phyloP scores from a whole-genome alignment of 1,139 yeast species.

The Eremothecium cymbalariae region DNA sequence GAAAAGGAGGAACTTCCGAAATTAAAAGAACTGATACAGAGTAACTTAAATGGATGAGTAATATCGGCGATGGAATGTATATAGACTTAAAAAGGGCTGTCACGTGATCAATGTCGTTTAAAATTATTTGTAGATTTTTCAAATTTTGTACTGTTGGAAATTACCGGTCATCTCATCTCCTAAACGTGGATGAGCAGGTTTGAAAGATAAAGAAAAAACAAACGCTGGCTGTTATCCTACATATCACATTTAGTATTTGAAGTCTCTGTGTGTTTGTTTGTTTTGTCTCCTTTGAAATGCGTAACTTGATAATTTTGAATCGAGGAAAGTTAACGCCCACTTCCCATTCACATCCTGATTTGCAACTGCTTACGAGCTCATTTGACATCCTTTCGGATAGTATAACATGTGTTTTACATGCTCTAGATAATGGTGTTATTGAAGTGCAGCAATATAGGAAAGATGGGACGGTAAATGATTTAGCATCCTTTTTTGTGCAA shows the following conservation, averaged over 20 bases:
- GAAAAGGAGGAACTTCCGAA: slow-evolving; percentile 22
- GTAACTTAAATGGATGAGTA: too few species aligned
- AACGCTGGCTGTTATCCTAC: too few species aligned
- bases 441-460: slow-evolving; percentile 56
- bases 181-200: too few species aligned
- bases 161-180: too few species aligned
- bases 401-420: slow-evolving; percentile 58
- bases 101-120: too few species aligned
- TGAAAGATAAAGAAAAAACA: too few species aligned
- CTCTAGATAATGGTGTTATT: slow-evolving; percentile 48
- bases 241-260: too few species aligned
- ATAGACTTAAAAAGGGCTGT: too few species aligned
- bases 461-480: slow-evolving; percentile 43
- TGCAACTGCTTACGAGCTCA: slow-evolving; percentile 44
- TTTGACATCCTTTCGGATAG: slow-evolving; percentile 73
- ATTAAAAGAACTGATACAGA: slow-evolving; percentile 9
- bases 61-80: too few species aligned
- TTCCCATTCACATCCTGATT: slow-evolving; percentile 49
- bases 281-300: slow-evolving; percentile 42
- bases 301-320: slow-evolving; percentile 50
- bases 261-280: too few species aligned
- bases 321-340: slow-evolving; percentile 45
- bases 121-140: too few species aligned
- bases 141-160: too few species aligned
- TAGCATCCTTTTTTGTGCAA: slow-evolving; percentile 50